A percentile compares a stretch with the other conserved stretches of the same genome.
phyloP scores from a whole-genome alignment of 139 green algal species.

The Trebouxia sp. region DNA sequence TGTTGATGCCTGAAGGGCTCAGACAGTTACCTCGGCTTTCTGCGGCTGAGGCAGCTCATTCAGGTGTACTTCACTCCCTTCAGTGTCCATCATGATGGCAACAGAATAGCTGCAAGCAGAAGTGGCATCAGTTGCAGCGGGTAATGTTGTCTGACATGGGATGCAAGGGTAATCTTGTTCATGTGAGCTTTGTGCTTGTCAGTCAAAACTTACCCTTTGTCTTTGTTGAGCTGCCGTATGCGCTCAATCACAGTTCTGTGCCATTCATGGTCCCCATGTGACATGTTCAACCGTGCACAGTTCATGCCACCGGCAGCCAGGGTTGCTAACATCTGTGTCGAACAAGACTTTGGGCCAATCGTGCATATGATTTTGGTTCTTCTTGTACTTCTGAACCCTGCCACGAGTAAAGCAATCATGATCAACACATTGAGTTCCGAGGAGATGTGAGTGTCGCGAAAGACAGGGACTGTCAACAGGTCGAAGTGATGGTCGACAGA shows the following conservation, averaged over 20 bases:
- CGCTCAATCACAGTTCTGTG: constrained; percentile 59
- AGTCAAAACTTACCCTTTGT: constrained; percentile 71
- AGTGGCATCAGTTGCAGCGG: no score
- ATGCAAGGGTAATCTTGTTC: no score
- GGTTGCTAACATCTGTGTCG: constrained; percentile 53
- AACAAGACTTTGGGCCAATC: constrained; percentile 66
- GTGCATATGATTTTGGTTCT: constrained; percentile 78
- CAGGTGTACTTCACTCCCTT: constrained; percentile 84
- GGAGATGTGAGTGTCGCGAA: not conserved
- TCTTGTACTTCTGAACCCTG: constrained; percentile 55
- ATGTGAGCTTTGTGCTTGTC: no score
- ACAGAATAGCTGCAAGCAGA: constrained; percentile 55
- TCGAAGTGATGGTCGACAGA: not conserved
- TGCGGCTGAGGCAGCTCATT: constrained; percentile 56
- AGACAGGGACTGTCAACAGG: not conserved
- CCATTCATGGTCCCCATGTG: constrained; percentile 65
- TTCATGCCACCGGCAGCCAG: constrained; percentile 71
- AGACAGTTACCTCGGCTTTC: constrained; percentile 49
- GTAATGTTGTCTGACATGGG: no score
- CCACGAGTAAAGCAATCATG: not conserved
- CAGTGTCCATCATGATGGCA: constrained; percentile 85
- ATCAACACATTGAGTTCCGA: not conserved
- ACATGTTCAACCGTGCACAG: constrained; percentile 70
- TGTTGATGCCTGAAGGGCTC: not conserved
- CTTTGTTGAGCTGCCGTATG: constrained; percentile 71